Evolutionary conservation across 495 filamentous ascomycete genomes (phyloP), one percentile per base, ranked within the genome.

Genomic region (Penicillium maclennaniae): DNA sequence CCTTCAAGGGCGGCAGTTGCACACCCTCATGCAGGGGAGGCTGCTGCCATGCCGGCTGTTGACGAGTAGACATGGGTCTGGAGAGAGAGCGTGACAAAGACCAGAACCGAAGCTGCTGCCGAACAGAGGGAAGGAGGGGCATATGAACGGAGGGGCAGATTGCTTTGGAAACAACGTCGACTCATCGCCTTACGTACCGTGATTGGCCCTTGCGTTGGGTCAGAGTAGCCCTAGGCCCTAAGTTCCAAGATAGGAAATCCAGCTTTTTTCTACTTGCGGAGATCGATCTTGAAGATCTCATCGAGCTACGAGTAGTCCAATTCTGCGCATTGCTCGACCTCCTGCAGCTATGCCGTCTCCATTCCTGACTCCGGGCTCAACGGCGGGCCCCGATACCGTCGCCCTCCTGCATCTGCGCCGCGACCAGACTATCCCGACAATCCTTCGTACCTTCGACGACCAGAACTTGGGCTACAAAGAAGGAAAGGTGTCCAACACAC

Each of bases 401-500:
- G 85, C 89, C 0, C 82, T 97, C 50, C 79, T 96, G 51, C 87
- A 95, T 65, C 81, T 97, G 17, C 87, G 84, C 49, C 85, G 92
- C 69, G 92, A 96, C 70, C 83, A 85, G 45, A 81, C 87, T 48
- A 74, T 87, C 43, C 91, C 92, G 21, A 75, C 86, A 16, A 80
- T 91, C 61, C 83, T 97, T 49, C 77, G 77, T 43, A 69, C 77
- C 23, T 69, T 76, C 21, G 76, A 83, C 23, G 82, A 81, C 20
- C 73, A 81, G 45, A 75, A 83, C 57, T 80, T 82, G 52, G 88
- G 88, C 55, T 89, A 92, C 58, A 78, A 79, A 21, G 90, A 93
- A 65, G 89, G 88, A 49, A 85, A 86, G 51, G 88, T 96, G 9
- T 82, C 87, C 50, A 97, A 93, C 67, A 99, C 93, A 2, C 86